phyloP scores from a whole-genome alignment of 2,329 filamentous ascomycete genomes.

The Calonectria montana region DNA sequence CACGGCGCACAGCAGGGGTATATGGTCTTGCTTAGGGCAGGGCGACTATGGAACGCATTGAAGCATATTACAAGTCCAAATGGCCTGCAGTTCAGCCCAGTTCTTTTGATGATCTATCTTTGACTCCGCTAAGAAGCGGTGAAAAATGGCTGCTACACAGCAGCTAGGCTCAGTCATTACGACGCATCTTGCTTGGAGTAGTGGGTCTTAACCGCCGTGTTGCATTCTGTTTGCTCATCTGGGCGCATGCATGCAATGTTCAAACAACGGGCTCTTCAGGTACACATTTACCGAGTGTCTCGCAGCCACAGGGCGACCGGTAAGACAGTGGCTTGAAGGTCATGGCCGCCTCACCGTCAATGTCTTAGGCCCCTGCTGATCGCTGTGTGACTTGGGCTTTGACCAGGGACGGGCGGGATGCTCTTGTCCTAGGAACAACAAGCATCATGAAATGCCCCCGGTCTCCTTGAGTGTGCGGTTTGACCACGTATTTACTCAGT shows the following conservation, averaged over 20 bases:
- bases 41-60: background rate
- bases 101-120: background rate
- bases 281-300: background rate
- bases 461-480: background rate
- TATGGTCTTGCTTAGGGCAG: background rate
- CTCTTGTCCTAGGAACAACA: background rate
- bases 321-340: background rate
- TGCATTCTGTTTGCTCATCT: background rate
- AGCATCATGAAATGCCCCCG: background rate
- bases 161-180: background rate
- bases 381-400: background rate
- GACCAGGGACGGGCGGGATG: background rate
- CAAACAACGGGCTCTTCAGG: background rate
- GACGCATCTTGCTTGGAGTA: background rate
- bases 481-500: background rate
- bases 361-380: background rate
- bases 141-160: background rate
- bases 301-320: background rate
- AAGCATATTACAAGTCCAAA: background rate
- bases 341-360: background rate
- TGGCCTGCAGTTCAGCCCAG: too few species aligned
- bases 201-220: background rate
- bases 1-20: too few species aligned
- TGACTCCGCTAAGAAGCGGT: background rate
- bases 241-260: background rate